phyloP scores from a whole-genome alignment of 2,329 filamentous ascomycete species.

The Nigrospora osmanthi region DNA sequence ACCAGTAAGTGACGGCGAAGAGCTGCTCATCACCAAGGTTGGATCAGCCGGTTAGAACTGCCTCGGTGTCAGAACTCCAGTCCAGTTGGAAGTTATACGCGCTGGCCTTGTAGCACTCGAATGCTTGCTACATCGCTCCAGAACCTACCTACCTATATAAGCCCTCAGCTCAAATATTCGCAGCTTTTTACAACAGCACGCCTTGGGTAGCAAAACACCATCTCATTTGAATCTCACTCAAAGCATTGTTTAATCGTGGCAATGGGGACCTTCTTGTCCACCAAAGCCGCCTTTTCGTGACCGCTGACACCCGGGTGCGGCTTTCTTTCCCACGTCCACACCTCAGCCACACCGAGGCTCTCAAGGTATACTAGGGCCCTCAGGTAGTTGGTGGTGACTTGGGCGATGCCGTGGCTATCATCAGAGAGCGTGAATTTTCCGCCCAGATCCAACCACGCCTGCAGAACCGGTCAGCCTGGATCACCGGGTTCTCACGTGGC shows the following conservation, averaged over 20 bases:
- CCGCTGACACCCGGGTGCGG: constrained; percentile 16
- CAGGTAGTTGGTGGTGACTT: constrained; percentile 79
- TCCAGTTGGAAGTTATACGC: no score
- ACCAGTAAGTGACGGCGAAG: no score
- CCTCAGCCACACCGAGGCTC: constrained; percentile 52
- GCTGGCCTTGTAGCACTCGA: no score
- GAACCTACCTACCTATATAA: no score
- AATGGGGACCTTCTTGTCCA: constrained; percentile 35
- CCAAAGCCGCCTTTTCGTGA: constrained; percentile 26
- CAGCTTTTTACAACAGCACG: no score
- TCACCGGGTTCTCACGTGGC: background rate
- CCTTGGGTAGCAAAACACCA: no score
- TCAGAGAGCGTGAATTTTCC: constrained; percentile 88
- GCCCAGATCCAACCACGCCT: constrained; percentile 65
- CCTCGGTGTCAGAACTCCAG: no score
- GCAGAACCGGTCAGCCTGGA: constrained; percentile 4
- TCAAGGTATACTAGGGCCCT: constrained; percentile 64
- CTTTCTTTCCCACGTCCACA: constrained; percentile 47
- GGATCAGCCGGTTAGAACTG: no score
- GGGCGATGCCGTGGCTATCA: constrained; percentile 83
- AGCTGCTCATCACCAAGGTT: no score
- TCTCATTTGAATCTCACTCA: background rate
- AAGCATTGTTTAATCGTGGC: background rate
- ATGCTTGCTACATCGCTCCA: no score
- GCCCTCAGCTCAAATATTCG: no score